Base-by-base conservation (phyloP, 768 basidiomycete genomes). In the Mycena belliarum region DNA sequence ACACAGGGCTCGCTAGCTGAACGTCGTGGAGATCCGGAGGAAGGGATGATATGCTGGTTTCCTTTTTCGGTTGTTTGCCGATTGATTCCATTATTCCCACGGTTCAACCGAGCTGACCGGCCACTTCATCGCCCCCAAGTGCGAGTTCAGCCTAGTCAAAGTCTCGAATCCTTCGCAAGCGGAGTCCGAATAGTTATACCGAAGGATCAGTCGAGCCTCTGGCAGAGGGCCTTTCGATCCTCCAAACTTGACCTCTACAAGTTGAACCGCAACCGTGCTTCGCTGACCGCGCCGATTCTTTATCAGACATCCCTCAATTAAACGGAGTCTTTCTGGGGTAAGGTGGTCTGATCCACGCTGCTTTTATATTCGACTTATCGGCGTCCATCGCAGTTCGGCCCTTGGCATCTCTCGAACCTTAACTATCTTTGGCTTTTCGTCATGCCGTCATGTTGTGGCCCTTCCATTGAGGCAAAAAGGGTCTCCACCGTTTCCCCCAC, bases 351-450 rank as follows among this genome's bases (percentile, higher is more conserved):
- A 42, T 48, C 21, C n/a, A 41, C 54, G 25, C 12, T 16, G 14
- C 14, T 16, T 41, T 20, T n/a, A n/a, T n/a, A 18, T 35, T n/a
- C 10, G 23, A 35, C 4, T 42, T 32, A 40, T 48, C 38, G n/a
- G 33, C 28, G 29, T 45, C 46, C 54, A 55, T 55, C 33, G 18
- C 24, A 37, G 41, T 54, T 54, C 44, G 33, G 35, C 52, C 52
- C 43, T 54, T 45, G 29, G 35, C 11, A 20, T 26, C 41, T 15
- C 14, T 35, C 6, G n/a, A 54, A 46, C 52, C 23, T 47, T 38
- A 46, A 23, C 26, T 38, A 54, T 28, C 16, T 47, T 38, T 29
- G n/a, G 24, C 45, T 11, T n/a, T 18, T 26, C 24, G 23, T 20
- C 11, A 54, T 40, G 45, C 44, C 35, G 43, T 54, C 35, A 41